phyloP scores from a whole-genome alignment of 495 filamentous ascomycete species.

The Penicilliopsis zonata region DNA sequence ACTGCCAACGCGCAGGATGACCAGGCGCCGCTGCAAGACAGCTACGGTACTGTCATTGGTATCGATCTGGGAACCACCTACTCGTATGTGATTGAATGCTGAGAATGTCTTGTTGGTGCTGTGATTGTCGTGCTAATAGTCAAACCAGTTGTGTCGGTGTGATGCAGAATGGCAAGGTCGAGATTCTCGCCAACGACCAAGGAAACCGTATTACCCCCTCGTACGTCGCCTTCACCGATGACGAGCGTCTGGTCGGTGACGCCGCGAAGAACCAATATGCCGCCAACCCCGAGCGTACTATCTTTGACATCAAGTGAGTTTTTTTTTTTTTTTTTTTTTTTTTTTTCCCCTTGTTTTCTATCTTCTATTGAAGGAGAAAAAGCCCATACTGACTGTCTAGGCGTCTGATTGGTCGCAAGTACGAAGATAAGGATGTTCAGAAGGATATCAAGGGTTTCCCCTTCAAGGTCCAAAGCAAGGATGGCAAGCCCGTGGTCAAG shows the following conservation, averaged over 20 bases:
- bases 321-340: not conserved
- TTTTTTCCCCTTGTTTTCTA: not conserved
- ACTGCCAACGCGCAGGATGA: constrained; percentile 65
- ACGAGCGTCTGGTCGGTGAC: constrained; percentile 94
- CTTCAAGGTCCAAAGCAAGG: constrained; percentile 71
- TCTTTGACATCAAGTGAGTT: constrained; percentile 89
- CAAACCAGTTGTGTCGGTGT: constrained; percentile 72
- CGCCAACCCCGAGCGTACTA: constrained; percentile 74
- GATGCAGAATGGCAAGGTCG: constrained; percentile 97
- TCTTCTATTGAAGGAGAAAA: constrained; percentile 1
- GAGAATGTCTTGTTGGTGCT: not conserved
- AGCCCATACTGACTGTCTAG: constrained; percentile 25
- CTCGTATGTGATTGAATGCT: constrained; percentile 39
- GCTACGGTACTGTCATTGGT: constrained; percentile 78
- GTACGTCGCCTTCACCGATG: constrained; percentile 97
- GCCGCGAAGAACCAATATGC: constrained; percentile 99
- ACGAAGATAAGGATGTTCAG: constrained; percentile 74
- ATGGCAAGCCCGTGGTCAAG: constrained; percentile 69
- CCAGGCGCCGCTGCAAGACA: constrained; percentile 47
- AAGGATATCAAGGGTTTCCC: constrained; percentile 82
- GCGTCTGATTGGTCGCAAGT: constrained; percentile 86
- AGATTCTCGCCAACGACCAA: constrained; percentile 94
- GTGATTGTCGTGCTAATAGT: constrained; percentile 8
- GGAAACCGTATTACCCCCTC: constrained; percentile 98
- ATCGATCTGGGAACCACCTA: constrained; percentile 99